Percentiles rank a stretch among this genome's conserved stretches.
Evolutionary conservation across 2,329 filamentous ascomycete genomes (phyloP).

Genomic region (Colletotrichum sublineola): DNA sequence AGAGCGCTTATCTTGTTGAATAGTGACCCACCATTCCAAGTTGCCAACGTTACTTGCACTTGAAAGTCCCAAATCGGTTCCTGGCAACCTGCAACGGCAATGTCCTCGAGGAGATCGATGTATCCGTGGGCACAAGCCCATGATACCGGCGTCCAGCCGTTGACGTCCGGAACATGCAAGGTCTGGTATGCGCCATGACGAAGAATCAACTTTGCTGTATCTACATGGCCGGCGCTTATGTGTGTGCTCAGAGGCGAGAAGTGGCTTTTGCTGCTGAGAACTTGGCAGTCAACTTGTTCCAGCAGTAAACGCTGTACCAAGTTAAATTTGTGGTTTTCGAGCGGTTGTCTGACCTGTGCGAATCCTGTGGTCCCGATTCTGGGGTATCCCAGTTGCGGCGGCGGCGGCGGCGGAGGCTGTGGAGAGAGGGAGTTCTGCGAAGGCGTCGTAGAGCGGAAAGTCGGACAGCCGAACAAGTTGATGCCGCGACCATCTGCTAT

Average conservation of each 20-base stretch:
- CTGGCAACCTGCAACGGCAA: neutral
- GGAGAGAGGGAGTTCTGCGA: too few relatives aligned
- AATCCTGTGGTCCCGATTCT: neutral
- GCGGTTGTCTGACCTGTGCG: neutral
- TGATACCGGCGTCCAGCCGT: slow-evolving; percentile 17
- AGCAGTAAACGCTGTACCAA: slow-evolving; percentile 5
- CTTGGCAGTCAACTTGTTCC: neutral
- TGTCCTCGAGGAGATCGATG: neutral
- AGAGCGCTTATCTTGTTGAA: neutral
- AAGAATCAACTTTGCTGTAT: slow-evolving; percentile 3
- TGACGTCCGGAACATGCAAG: neutral
- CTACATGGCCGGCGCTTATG: neutral
- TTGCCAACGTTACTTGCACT: neutral
- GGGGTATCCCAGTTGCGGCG: neutral
- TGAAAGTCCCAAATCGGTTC: slow-evolving; percentile 14
- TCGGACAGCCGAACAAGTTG: neutral
- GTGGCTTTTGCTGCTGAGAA: neutral
- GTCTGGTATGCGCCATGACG: neutral
- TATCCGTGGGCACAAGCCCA: slow-evolving; percentile 23
- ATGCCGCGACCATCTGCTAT: neutral
- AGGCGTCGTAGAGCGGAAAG: neutral
- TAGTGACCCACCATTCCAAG: too few relatives aligned
- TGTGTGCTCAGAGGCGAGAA: slow-evolving; percentile 12
- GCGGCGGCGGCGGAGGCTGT: neutral
- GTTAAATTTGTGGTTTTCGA: neutral